Base-by-base conservation (phyloP, 495 filamentous ascomycete genomes). In the Hypoxylon crocopeplum region DNA sequence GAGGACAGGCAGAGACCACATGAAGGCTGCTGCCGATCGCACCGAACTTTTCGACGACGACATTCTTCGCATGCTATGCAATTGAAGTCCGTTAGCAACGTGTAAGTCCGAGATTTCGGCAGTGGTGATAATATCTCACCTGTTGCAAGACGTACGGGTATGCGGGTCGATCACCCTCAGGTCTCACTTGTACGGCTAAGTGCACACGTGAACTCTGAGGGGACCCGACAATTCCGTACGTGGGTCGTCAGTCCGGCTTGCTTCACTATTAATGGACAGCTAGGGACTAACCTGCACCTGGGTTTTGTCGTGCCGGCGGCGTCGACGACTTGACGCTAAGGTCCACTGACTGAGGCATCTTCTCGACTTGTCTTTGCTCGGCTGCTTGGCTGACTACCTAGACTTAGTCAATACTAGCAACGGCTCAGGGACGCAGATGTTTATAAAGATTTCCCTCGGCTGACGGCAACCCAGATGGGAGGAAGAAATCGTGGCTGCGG, bases 11-110 rank as follows among this genome's bases (percentile, higher is more conserved):
- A 64, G 19, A 64, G 61, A 3, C 61, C 55, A 36, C 61, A 64
- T 24, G 61, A 55, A 33, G 61, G 61, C 16, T 64, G 61, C 12
- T 64, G 54, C 2, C 61, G 54, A 13, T 64, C 61, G 44, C 61
- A 64, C 19, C 61, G 61, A 20, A 64, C 61, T 50, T 64, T 64
- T 19, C 61, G 54, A 46, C 61, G 61, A 59, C 61, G 61, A 46
- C 61, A 64, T 64, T 64, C 61, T 51, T 64, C 61, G 30, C 61
- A 64, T 15, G 61, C 61, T 64, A 33, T 34, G 11, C 12, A 19
- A 24, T 6, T 4, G 15, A 15, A 16, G 0, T 22, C 15, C 1
- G 33, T 58, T 51, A 59, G 49, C 13, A 22, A n/a, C 8, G 4
- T 6, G n/a, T 19, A 12, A 32, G 29, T 22, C 8, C n/a, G 13